A percentile compares a stretch with the other conserved stretches of the same genome.
Conservation (phyloP, 1,284 basidiomycete species). For the Ceratobasidium sp. region DNA sequence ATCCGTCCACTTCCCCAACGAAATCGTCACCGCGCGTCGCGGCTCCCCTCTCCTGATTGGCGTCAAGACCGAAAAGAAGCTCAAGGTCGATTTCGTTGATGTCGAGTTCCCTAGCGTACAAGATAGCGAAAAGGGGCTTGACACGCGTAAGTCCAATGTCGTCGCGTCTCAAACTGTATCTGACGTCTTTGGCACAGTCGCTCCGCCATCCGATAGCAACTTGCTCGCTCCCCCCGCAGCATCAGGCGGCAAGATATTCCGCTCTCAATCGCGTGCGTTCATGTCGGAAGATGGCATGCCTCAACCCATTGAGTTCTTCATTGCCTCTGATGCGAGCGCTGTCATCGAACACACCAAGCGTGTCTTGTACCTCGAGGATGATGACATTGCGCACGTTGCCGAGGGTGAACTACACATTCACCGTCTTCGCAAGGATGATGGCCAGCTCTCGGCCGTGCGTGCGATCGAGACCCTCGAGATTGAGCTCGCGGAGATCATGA, state of each 20-base stretch:
- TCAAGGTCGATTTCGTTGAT: slow-evolving; percentile 99
- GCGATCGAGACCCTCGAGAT: slow-evolving; percentile 99
- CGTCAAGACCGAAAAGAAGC: slow-evolving; percentile 99
- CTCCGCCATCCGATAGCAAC: slow-evolving; percentile 64
- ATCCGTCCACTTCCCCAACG: slow-evolving; percentile 95
- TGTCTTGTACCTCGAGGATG: slow-evolving; percentile 98
- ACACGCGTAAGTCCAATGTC: slow-evolving; percentile 66
- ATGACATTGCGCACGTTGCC: slow-evolving; percentile 98
- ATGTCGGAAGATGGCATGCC: slow-evolving; percentile 98
- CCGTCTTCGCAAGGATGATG: slow-evolving; percentile 92
- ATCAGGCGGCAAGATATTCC: slow-evolving; percentile 84
- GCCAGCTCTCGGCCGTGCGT: slow-evolving; percentile 79
- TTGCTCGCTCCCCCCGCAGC: slow-evolving; percentile 82
- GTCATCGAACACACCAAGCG: slow-evolving; percentile 99
- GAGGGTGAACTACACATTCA: slow-evolving; percentile 99
- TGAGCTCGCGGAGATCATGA: slow-evolving; percentile 99
- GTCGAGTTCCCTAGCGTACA: slow-evolving; percentile 89
- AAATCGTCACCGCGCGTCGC: slow-evolving; percentile 95
- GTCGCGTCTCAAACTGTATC: not conserved
- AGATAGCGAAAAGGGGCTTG: slow-evolving; percentile 68
- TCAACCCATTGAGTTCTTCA: slow-evolving; percentile 99
- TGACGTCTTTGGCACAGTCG: slow-evolving; percentile 57
- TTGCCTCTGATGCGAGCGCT: slow-evolving; percentile 96
- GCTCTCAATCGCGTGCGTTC: slow-evolving; percentile 97
- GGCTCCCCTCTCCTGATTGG: slow-evolving; percentile 97